These are phyloP conservation scores for Trypethelium eluteriae DNA, from an alignment of 495 filamentous ascomycete genomes.

Conservation along the genomic window DNA sequence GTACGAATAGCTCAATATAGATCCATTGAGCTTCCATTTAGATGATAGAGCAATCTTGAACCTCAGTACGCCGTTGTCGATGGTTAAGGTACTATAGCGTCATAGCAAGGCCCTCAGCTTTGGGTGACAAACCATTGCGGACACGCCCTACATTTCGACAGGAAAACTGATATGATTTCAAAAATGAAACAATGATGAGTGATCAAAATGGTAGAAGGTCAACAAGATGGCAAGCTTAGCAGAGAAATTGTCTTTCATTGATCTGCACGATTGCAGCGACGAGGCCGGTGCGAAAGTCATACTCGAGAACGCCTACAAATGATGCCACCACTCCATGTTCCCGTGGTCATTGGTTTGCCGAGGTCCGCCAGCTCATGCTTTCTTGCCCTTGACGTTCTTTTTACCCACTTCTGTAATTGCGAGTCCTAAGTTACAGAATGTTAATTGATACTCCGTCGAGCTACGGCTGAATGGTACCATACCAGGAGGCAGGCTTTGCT, in stretches of 20 bases:
- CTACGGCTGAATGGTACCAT: conserved; percentile 36
- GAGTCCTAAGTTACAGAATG: conserved; percentile 47
- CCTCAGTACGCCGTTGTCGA: conserved; percentile 48
- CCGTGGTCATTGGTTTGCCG: background rate
- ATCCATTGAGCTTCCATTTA: no score
- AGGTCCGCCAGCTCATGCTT: conserved; percentile 16
- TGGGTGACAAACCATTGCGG: conserved; percentile 50
- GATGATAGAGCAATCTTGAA: conserved; percentile 40
- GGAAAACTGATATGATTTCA: no score
- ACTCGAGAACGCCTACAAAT: background rate
- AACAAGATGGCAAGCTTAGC: background rate
- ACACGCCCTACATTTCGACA: no score
- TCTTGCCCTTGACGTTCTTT: conserved; percentile 59
- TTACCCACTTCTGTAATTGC: conserved; percentile 70
- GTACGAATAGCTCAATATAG: no score
- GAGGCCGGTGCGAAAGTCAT: background rate
- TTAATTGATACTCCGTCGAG: conserved; percentile 28
- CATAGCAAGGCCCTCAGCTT: conserved; percentile 52
- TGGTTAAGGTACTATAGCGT: conserved; percentile 73
- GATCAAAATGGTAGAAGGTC: conserved; percentile 34
- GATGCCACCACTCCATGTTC: background rate
- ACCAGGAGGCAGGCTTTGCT: conserved; percentile 96
- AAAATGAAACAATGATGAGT: no score
- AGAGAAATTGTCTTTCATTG: background rate
- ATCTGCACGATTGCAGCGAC: background rate